Evolutionary conservation across 768 basidiomycete genomes (phyloP).

Genomic region (Mycena vulgaris): DNA sequence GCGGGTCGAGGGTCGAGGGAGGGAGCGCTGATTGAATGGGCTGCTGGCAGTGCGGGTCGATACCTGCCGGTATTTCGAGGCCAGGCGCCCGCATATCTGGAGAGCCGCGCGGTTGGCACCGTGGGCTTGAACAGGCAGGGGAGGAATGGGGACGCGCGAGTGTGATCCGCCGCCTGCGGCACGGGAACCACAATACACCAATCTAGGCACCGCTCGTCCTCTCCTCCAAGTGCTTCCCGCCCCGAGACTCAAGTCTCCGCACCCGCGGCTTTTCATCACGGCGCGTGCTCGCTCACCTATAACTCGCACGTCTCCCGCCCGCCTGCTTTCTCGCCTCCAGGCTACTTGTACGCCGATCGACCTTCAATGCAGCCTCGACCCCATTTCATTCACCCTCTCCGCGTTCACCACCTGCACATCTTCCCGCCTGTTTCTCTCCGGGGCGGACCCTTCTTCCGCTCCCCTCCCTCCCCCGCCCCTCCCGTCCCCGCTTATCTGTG

Average conservation of each 20-base stretch:
- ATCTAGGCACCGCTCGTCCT: too few relatives aligned
- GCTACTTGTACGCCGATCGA: background rate
- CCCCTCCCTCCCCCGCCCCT: background rate
- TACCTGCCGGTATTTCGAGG: conserved; percentile 5
- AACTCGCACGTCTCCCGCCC: conserved; percentile 1
- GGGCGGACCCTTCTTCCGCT: background rate
- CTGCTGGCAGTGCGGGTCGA: background rate
- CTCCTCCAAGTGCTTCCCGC: background rate
- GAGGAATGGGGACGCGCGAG: too few relatives aligned
- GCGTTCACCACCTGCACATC: background rate
- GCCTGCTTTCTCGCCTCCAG: background rate
- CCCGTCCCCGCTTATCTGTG: background rate
- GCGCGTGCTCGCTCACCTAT: background rate
- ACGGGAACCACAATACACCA: too few relatives aligned
- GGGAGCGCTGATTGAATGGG: too few relatives aligned
- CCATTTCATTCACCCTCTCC: conserved; percentile 4
- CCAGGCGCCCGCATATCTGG: background rate
- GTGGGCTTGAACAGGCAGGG: too few relatives aligned
- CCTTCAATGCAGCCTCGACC: conserved; percentile 8
- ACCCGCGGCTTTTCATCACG: background rate
- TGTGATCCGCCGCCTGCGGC: too few relatives aligned
- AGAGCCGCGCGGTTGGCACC: background rate
- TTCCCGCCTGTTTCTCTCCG: background rate
- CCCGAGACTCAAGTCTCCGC: too few relatives aligned
- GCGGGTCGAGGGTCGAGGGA: too few relatives aligned